Evolutionary conservation across 1,284 basidiomycete species (phyloP), one percentile per base, ranked within the genome.

Genomic region (Heterobasidion annosum): DNA sequence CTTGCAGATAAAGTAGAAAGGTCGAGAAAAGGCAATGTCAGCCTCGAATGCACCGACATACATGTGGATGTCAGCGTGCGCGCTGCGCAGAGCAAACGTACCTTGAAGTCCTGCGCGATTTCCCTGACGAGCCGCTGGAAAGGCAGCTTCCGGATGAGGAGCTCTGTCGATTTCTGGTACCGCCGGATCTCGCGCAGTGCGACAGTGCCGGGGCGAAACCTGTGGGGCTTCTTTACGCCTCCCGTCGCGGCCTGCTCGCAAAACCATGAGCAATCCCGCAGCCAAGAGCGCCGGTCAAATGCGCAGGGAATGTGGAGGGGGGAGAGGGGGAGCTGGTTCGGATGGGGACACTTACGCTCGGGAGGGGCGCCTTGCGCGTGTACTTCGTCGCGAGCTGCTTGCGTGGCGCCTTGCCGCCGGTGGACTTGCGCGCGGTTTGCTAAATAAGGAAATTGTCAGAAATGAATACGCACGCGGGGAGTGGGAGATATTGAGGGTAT

Each of bases 391-490:
- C 37, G 12, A 53, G n/a, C 43, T 53, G 52, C 45, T 53, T 53
- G n/a, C 45, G 45, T 6, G 52, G 52, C 12, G 52, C 52, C 52
- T 53, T 53, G 25, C 52, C 52, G 19, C 52, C 52, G 3, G 34
- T 53, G n/a, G 45, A 53, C 52, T 53, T 53, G 35, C 45, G 52
- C 15, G 52, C 52, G 34, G 52, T 53, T 34, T 53, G 52, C 52
- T 53, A 37, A 16, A 44, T 53, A 18, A 43, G 45, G 18, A 40
- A 40, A 40, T 40, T 8, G 2, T 12, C 2, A 10, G 37, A 40
- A 40, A n/a, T 12, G 37, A 8, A 40, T 25, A 5, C 25, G 25
- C 25, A 25, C 25, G 25, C 25, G 1, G 25, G 25, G 25, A 25
- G 25, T 5, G 25, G 25, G 25, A 25, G 25, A 3, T 3, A 5